Percentiles rank a stretch among this genome's conserved stretches.
Conservation (phyloP, 176 grass and related monocot species). For the Rhynchospora tenuis region DNA sequence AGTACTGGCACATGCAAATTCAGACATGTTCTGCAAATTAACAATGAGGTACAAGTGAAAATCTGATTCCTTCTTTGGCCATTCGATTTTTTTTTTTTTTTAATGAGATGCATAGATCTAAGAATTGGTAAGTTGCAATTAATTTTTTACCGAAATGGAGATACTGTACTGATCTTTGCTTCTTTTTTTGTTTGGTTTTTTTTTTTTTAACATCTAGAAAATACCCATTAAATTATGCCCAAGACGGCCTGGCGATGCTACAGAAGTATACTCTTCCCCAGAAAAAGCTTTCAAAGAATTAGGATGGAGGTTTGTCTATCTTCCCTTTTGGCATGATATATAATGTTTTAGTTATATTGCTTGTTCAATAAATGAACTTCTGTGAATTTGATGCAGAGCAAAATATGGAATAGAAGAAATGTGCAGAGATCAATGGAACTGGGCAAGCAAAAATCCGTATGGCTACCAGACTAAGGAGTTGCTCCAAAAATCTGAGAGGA, state of each 20-base stretch:
- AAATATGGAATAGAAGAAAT: constrained; percentile 39
- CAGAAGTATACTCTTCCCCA: constrained; percentile 23
- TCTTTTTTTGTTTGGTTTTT: not conserved
- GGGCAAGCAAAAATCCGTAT: constrained; percentile 35
- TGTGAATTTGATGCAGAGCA: constrained; percentile 20
- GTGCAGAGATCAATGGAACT: constrained; percentile 44
- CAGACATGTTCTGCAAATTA: too few relatives aligned
- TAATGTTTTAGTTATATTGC: not conserved
- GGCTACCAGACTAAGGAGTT: constrained; percentile 13
- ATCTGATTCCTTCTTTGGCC: too few relatives aligned
- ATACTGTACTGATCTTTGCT: too few relatives aligned
- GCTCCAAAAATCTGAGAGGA: too few relatives aligned
- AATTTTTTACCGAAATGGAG: not conserved
- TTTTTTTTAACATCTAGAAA: constrained; percentile 17
- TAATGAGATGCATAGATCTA: not conserved
- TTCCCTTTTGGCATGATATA: not conserved
- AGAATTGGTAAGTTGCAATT: not conserved
- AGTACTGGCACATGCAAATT: too few relatives aligned
- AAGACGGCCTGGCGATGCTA: constrained; percentile 30
- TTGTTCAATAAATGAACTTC: not conserved
- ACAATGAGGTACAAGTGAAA: too few relatives aligned
- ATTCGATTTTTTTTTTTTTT: too few relatives aligned
- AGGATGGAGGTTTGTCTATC: constrained; percentile 24
- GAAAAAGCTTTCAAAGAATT: constrained; percentile 32
- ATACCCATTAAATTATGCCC: constrained; percentile 21